Evolutionary conservation across 2,329 filamentous ascomycete genomes (phyloP).

Genomic region (Zopfia rhizophila): DNA sequence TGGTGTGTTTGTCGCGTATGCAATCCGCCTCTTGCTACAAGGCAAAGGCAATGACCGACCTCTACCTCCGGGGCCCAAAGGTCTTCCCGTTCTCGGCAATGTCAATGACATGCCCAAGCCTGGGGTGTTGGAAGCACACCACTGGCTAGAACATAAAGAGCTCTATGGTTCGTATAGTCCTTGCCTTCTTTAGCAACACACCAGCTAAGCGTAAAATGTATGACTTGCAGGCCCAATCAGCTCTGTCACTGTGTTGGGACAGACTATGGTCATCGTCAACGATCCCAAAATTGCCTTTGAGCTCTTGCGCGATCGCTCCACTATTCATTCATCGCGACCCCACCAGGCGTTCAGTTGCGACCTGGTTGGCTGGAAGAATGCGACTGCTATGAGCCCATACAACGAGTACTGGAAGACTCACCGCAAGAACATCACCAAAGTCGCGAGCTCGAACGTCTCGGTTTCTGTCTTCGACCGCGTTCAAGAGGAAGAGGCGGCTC

Average conservation of each 20-base stretch:
- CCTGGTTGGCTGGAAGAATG: slow-evolving; percentile 2
- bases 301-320: background rate
- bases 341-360: background rate
- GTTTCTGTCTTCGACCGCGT: background rate
- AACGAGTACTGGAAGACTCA: background rate
- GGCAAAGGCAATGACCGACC: slow-evolving; percentile 26
- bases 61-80: slow-evolving; percentile 63
- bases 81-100: slow-evolving; percentile 62
- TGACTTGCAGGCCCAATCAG: slow-evolving; percentile 6
- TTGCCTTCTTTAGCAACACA: background rate
- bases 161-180: slow-evolving; percentile 16
- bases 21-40: slow-evolving; percentile 19
- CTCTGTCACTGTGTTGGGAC: slow-evolving; percentile 8
- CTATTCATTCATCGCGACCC: slow-evolving; percentile 3
- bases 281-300: slow-evolving; percentile 1
- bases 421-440: background rate
- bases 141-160: slow-evolving; percentile 59
- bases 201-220: background rate
- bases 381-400: background rate
- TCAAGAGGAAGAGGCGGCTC: slow-evolving; percentile 2
- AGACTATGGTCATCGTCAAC: slow-evolving; percentile 6
- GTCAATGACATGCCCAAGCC: slow-evolving; percentile 58
- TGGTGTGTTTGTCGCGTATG: slow-evolving; percentile 20
- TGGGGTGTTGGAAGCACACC: slow-evolving; percentile 51
- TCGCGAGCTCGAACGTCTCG: background rate